Conservation (phyloP, 2,329 filamentous ascomycete genomes). For the Ceratocystis variospora region DNA sequence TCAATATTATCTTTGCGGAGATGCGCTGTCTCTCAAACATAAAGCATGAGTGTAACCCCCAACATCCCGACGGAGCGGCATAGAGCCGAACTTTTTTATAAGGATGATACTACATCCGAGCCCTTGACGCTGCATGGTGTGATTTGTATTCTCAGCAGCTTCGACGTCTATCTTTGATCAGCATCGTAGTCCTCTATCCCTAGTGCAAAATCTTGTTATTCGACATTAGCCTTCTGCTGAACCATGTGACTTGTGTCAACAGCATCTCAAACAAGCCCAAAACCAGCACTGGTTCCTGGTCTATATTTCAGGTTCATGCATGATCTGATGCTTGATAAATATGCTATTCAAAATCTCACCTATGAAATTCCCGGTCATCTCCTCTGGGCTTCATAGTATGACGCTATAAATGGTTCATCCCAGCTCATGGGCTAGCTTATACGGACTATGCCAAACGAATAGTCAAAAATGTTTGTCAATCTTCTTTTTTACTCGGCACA, state of each 20-base stretch:
- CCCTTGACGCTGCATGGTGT: neutral
- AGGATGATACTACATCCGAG: neutral
- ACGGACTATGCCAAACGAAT: too few relatives aligned
- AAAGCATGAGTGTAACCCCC: neutral
- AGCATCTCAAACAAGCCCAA: neutral
- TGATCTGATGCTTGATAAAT: neutral
- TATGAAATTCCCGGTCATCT: neutral
- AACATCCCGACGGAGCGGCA: neutral
- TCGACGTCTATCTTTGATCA: neutral
- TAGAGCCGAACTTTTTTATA: neutral
- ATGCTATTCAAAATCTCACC: neutral
- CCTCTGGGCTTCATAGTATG: too few relatives aligned
- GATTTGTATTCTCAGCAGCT: neutral
- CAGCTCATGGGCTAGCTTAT: too few relatives aligned
- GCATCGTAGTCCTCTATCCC: neutral
- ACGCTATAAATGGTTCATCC: too few relatives aligned
- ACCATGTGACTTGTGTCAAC: neutral
- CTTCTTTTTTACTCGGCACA: too few relatives aligned
- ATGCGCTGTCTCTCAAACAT: neutral
- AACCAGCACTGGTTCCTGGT: neutral
- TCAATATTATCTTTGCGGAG: neutral
- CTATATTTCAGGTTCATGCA: neutral
- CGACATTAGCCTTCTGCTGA: neutral
- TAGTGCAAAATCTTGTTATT: neutral
- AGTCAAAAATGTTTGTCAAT: too few relatives aligned